Conservation (phyloP, 192 early-diverging fungal genomes). For the Entomortierella beljakovae region DNA sequence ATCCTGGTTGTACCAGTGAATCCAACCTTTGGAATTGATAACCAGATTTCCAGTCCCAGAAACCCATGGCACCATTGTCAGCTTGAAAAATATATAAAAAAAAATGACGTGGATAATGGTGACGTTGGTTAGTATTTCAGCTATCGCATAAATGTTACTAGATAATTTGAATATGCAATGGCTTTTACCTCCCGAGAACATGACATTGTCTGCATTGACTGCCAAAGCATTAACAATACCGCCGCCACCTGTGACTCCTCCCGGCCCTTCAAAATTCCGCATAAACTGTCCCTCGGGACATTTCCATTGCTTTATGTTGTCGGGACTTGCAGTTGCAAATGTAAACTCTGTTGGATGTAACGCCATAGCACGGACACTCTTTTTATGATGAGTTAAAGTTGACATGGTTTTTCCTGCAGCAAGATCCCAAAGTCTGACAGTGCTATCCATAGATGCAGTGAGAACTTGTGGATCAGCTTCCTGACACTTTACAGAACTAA, state of each 20-base stretch:
- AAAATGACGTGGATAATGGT: too few relatives aligned
- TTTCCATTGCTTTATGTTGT: slow-evolving; percentile 98
- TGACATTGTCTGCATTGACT: slow-evolving; percentile 91
- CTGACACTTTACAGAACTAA: slow-evolving; percentile 90
- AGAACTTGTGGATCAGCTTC: slow-evolving; percentile 98
- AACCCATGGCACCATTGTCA: slow-evolving; percentile 96
- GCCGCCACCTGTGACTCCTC: slow-evolving; percentile 84
- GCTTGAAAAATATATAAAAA: slow-evolving; percentile 51
- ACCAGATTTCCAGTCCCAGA: slow-evolving; percentile 97
- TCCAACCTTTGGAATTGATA: slow-evolving; percentile 94
- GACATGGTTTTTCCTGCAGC: slow-evolving; percentile 96
- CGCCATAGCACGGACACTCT: slow-evolving; percentile 91
- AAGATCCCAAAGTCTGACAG: slow-evolving; percentile 96
- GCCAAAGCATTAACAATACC: slow-evolving; percentile 92
- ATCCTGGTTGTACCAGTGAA: slow-evolving; percentile 93
- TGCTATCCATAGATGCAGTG: slow-evolving; percentile 92
- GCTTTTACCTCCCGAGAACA: slow-evolving; percentile 90
- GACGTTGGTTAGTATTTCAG: too few relatives aligned
- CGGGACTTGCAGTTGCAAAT: slow-evolving; percentile 89
- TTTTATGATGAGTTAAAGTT: slow-evolving; percentile 98
- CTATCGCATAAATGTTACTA: too few relatives aligned
- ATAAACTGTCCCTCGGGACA: slow-evolving; percentile 95
- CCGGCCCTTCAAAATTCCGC: slow-evolving; percentile 90
- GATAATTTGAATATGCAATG: too few relatives aligned
- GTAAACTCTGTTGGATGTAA: slow-evolving; percentile 94